phyloP scores from a whole-genome alignment of 2,329 filamentous ascomycete species.

The Didymosphaeria variabile region DNA sequence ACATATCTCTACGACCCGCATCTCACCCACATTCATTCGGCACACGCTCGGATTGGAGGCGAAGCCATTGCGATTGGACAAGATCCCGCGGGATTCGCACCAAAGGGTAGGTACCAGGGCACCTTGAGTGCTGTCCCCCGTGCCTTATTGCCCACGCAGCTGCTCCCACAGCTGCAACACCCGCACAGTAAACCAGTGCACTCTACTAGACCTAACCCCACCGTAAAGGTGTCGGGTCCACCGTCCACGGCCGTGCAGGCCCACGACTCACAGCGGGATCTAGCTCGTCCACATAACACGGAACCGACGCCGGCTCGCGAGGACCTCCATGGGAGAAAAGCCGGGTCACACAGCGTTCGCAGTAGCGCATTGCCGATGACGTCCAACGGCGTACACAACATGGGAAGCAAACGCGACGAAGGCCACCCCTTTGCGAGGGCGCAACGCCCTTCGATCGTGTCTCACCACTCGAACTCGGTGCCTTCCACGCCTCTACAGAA shows the following conservation, averaged over 20 bases:
- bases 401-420: slow-evolving; percentile 42
- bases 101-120: slow-evolving; percentile 15
- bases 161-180: slow-evolving; percentile 40
- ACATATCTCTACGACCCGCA: slow-evolving; percentile 37
- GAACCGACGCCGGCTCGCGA: slow-evolving; percentile 40
- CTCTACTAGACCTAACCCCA: slow-evolving; percentile 31
- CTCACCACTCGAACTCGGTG: slow-evolving; percentile 84
- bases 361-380: slow-evolving; percentile 51
- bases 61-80: slow-evolving; percentile 17
- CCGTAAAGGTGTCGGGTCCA: slow-evolving; percentile 52
- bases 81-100: slow-evolving; percentile 21
- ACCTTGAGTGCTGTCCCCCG: slow-evolving; percentile 18
- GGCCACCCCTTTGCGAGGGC: slow-evolving; percentile 29
- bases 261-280: slow-evolving; percentile 38
- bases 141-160: slow-evolving; percentile 30
- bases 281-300: slow-evolving; percentile 38
- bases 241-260: slow-evolving; percentile 20
- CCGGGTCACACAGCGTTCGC: slow-evolving; percentile 40
- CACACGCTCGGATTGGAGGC: slow-evolving; percentile 23
- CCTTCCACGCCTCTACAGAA: slow-evolving; percentile 93
- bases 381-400: slow-evolving; percentile 39
- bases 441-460: slow-evolving; percentile 61
- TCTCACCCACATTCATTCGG: slow-evolving; percentile 29
- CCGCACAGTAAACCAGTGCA: slow-evolving; percentile 38
- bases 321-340: slow-evolving; percentile 50